Base-by-base conservation (phyloP, 129 eudicot genomes). In the Ambrosia artemisiifolia region DNA sequence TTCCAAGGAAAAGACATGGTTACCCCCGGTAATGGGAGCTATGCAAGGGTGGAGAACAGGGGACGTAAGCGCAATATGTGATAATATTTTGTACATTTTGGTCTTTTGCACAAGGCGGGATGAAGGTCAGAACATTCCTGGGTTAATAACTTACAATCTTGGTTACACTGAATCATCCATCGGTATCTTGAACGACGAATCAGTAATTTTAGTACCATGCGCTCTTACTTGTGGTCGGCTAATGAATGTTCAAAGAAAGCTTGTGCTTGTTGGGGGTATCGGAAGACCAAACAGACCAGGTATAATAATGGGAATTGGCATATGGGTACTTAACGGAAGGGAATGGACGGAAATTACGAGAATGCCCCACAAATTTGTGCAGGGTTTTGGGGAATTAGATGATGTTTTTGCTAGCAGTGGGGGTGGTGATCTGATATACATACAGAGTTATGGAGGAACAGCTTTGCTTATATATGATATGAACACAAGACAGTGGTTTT, bases 371-470 rank as follows among this genome's bases (percentile, higher is more conserved):
- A 78, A 54, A 47, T 77, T 67, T 57, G 70, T 78, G 36, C 84
- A 72, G 50, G 84, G 84, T 6, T 83, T 76, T 19, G 83, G 84
- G 42, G 91, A 86, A 55, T 36, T 86, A 18, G 86, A 83, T 63
- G 88, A 86, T 67, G 88, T 78, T 11, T 86, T 83, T 69, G 84
- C 80, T 11, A 74, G 91, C 67, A 75, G 84, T 61, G 91, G 91
- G 3, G 63, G 76, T 19, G 88, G 85, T 32, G 85, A 86, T 68
- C 65, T 86, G 60, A 71, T 86, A 17, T 86, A 83, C 49, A 81
- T 86, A 44, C 91, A 86, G 18, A 78, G 82, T n/a, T 86, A 78
- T 78, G 91, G 82, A 32, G 73, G 84, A 34, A 73, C 83, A 16
- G 81, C 75, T 7, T 71, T 86, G 71, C 82, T 81, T 34, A 78